These are phyloP conservation scores for Aspergillus jensenii DNA, from an alignment of 2,329 filamentous ascomycete species.

Conservation along the genomic window DNA sequence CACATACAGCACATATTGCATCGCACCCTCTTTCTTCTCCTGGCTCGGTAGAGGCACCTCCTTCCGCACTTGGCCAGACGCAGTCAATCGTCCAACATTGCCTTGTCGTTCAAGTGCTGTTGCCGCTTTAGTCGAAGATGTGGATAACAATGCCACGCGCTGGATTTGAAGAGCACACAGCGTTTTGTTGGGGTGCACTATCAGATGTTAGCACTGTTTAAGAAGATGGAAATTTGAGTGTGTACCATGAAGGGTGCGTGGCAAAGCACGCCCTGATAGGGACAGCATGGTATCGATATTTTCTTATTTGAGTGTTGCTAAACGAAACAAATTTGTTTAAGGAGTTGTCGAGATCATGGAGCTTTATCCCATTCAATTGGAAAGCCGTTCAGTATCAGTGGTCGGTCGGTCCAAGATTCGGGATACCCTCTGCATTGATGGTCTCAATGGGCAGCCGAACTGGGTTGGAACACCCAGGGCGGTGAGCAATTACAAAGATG, in stretches of 20 bases:
- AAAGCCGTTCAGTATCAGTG: neutral
- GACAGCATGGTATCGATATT: slow-evolving; percentile 24
- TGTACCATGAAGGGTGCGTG: slow-evolving; percentile 30
- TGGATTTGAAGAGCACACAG: slow-evolving; percentile 35
- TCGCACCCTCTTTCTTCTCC: slow-evolving; percentile 51
- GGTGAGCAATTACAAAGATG: slow-evolving; percentile 2
- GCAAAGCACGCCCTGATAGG: slow-evolving; percentile 25
- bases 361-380: neutral
- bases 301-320: neutral
- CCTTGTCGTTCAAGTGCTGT: slow-evolving; percentile 41
- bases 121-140: slow-evolving; percentile 44
- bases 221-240: neutral
- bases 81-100: slow-evolving; percentile 34
- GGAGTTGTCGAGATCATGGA: neutral
- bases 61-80: slow-evolving; percentile 45
- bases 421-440: slow-evolving; percentile 15
- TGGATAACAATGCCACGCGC: slow-evolving; percentile 41
- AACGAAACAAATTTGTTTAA: neutral
- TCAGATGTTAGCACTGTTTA: slow-evolving; percentile 18
- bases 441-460: slow-evolving; percentile 8
- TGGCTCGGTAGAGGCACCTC: slow-evolving; percentile 51
- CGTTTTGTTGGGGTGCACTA: slow-evolving; percentile 30
- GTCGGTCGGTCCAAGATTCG: neutral
- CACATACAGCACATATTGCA: slow-evolving; percentile 53
- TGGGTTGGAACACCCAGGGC: neutral